These are phyloP conservation scores for Carex pumila DNA, from an alignment of 176 grass and related monocot genomes.

Conservation along the genomic window DNA sequence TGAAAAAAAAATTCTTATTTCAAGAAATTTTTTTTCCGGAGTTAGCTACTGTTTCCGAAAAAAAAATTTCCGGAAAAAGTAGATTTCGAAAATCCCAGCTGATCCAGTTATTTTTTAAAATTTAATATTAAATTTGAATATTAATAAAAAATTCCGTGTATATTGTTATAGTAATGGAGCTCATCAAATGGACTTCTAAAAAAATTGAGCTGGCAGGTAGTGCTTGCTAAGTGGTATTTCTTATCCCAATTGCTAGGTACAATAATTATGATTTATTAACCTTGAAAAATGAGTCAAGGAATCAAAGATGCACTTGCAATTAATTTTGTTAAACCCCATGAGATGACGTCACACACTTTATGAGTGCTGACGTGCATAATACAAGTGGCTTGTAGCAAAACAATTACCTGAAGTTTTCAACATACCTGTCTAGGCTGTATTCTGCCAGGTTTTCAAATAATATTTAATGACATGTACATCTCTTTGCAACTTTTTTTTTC, in stretches of 20 bases:
- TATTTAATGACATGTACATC: not conserved
- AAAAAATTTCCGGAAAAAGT: too few relatives aligned
- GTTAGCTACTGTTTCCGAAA: too few relatives aligned
- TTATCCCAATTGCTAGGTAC: not conserved
- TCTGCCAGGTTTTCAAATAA: not conserved
- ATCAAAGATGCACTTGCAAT: not conserved
- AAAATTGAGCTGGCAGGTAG: not conserved
- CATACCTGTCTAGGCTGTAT: not conserved
- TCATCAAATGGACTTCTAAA: not conserved
- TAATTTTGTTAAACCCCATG: not conserved
- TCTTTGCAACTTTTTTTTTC: not conserved
- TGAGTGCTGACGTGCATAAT: not conserved
- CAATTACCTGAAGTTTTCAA: not conserved
- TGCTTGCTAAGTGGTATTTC: not conserved
- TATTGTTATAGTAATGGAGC: too few relatives aligned
- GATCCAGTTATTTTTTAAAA: too few relatives aligned
- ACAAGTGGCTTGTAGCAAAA: not conserved
- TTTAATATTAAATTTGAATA: too few relatives aligned
- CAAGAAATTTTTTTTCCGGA: too few relatives aligned
- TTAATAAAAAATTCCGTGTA: too few relatives aligned
- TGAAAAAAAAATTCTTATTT: too few relatives aligned
- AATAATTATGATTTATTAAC: not conserved
- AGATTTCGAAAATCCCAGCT: too few relatives aligned
- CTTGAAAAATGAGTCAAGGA: not conserved
- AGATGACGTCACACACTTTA: not conserved